Percentiles rank a stretch among this genome's conserved stretches.
These are phyloP conservation scores for Globisporangium sylvaticum DNA, from an alignment of 352 stramenopile species.

Conservation along the genomic window DNA sequence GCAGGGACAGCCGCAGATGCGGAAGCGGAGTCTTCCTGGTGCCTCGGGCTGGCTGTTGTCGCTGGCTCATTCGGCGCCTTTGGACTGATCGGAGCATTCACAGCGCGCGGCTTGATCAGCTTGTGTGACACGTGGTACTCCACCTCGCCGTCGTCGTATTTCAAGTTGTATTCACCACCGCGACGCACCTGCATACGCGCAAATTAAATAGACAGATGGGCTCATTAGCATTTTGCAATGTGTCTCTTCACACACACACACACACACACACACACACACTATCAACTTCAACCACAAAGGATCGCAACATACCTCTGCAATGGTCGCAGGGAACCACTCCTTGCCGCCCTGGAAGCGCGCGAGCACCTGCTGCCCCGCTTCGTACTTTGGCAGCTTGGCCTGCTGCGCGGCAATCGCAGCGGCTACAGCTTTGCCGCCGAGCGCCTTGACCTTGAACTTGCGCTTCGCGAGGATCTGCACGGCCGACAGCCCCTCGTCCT, in stretches of 20 bases:
- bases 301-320: constrained; percentile 43
- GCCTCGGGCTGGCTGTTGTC: background rate
- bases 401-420: constrained; percentile 9
- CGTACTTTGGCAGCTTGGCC: constrained; percentile 15
- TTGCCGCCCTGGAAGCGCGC: constrained; percentile 51
- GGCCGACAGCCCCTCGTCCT: constrained; percentile 57
- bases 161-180: constrained; percentile 65
- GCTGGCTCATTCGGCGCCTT: background rate
- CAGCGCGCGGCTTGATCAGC: constrained; percentile 30
- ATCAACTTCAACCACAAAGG: too few relatives aligned
- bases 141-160: constrained; percentile 74
- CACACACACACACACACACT: too few relatives aligned
- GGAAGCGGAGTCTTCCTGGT: background rate
- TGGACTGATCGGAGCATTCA: background rate
- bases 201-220: too few relatives aligned
- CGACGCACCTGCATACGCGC: constrained; percentile 30
- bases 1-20: background rate
- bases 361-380: constrained; percentile 49
- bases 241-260: background rate
- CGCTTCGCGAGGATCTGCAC: constrained; percentile 56
- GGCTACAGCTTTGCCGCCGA: constrained; percentile 30
- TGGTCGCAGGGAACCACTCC: constrained; percentile 61
- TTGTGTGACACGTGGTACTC: constrained; percentile 64
- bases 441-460: constrained; percentile 56
- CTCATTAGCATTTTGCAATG: background rate